Base-by-base conservation (phyloP, 805 yeast genomes). In the Middelhovenomyces tepae region DNA sequence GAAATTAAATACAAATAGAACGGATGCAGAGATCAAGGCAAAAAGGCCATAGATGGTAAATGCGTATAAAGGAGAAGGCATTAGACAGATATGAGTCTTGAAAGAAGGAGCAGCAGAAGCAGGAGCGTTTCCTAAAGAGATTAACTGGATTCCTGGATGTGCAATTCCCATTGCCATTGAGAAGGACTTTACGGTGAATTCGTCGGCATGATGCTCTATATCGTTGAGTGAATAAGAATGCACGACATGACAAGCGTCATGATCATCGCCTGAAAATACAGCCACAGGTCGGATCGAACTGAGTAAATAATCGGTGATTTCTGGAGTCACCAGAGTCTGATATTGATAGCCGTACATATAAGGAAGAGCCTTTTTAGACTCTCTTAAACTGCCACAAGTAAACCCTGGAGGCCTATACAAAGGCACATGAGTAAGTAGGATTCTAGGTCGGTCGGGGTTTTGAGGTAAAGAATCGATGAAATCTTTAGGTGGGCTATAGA, bases 211-310 rank as follows among this genome's bases (percentile, higher is more conserved):
- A 23, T 43, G 40, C 7, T 36, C 34, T 5, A 22, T 33, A 7
- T 43, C 48, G 9, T 24, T 16, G 6, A 7, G 27, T n/a, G 40
- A 32, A 41, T 50, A 59, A 4, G 45, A 36, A 52, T 89, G 96
- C 14, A 60, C 58, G 19, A 79, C 68, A 43, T 81, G 84, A 54
- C 99, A 91, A 46, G 84, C 86, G 54, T 91, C 98, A 59, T 91
- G 99, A 54, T 91, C 98, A 54, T 91, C 99, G 1, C 98, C 99
- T 4, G 93, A 75, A 50, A 86, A 83, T 3, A 82, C 66, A 7
- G 77, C 55, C 10, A 64, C 64, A 0, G 99, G 99, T 28, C 68
- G 58, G 1, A 89, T 53, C 7, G 57, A 60, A 5, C 64, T 47
- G 28, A 91, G 56, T 4, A 91, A 65, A 14, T 71, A 67, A 25